A percentile compares a stretch with the other conserved stretches of the same genome.
These are phyloP conservation scores for Ustanciosporium gigantosporum DNA, from an alignment of 1,284 basidiomycete genomes.

Conservation along the genomic window DNA sequence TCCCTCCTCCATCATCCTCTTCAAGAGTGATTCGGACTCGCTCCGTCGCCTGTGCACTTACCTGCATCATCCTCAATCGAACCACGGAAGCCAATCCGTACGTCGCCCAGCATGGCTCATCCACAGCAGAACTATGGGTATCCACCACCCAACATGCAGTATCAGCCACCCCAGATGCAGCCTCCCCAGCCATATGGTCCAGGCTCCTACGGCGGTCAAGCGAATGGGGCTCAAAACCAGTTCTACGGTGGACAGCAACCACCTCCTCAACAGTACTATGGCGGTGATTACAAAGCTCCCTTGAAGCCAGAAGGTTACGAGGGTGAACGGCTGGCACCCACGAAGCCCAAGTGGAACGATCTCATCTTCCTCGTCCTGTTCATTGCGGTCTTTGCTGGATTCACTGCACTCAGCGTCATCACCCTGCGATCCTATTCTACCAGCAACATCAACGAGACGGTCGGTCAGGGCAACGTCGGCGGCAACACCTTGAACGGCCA, in stretches of 20 bases:
- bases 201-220: constrained; percentile 32
- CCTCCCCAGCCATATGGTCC: constrained; percentile 22
- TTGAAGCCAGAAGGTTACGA: constrained; percentile 50
- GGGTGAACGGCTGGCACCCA: constrained; percentile 47
- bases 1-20: too few species aligned
- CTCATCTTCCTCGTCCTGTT: constrained; percentile 61
- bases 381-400: constrained; percentile 59
- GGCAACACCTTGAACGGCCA: constrained; percentile 73
- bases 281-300: constrained; percentile 35
- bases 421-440: constrained; percentile 48
- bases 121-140: background rate
- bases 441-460: constrained; percentile 17
- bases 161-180: constrained; percentile 31
- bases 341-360: constrained; percentile 51
- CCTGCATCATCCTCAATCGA: too few species aligned
- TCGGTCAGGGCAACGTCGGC: constrained; percentile 67
- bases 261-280: constrained; percentile 30
- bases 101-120: background rate
- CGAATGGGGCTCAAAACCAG: constrained; percentile 42
- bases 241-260: constrained; percentile 39
- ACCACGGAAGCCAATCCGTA: too few species aligned
- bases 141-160: background rate
- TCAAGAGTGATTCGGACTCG: too few species aligned
- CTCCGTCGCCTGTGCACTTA: too few species aligned
- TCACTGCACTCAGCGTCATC: constrained; percentile 61